These are phyloP conservation scores for Trebouxia sp. DNA, from an alignment of 139 green algal genomes.

Conservation along the genomic window DNA sequence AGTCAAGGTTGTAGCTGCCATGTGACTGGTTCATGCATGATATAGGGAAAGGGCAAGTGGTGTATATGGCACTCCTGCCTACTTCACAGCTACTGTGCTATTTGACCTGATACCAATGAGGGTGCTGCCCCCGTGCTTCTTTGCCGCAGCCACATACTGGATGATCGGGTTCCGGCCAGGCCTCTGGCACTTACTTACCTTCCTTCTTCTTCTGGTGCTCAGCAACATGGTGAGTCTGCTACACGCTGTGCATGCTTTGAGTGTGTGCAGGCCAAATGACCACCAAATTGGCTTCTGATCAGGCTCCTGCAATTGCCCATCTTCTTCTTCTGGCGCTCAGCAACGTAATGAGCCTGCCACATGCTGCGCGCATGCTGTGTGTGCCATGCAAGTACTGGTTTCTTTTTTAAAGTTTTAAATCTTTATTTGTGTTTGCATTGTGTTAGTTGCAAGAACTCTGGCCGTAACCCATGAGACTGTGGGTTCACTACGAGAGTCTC, in stretches of 20 bases:
- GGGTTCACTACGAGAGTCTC: too few relatives aligned
- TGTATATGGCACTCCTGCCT: slow-evolving; percentile 63
- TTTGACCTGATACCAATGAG: slow-evolving; percentile 76
- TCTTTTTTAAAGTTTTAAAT: too few relatives aligned
- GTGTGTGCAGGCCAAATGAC: neutral
- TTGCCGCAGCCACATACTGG: slow-evolving; percentile 55
- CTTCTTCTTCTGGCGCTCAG: slow-evolving; percentile 48
- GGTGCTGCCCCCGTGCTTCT: slow-evolving; percentile 66
- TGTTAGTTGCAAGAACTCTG: too few relatives aligned
- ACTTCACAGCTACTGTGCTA: slow-evolving; percentile 64
- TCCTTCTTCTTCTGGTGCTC: slow-evolving; percentile 50
- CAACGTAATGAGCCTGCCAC: slow-evolving; percentile 33
- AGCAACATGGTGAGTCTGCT: slow-evolving; percentile 38
- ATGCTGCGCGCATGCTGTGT: neutral
- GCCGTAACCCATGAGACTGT: too few relatives aligned
- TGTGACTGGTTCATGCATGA: slow-evolving; percentile 8
- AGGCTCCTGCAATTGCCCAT: slow-evolving; percentile 26
- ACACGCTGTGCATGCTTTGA: neutral
- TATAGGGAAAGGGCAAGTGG: slow-evolving; percentile 63
- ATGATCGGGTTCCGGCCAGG: slow-evolving; percentile 65
- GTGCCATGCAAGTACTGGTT: too few relatives aligned
- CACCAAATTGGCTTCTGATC: slow-evolving; percentile 64
- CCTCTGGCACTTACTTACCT: slow-evolving; percentile 28
- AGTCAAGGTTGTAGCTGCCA: too few relatives aligned
- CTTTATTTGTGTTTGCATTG: too few relatives aligned